Percentiles rank a stretch among this genome's conserved stretches.
These are phyloP conservation scores for Nakazawaea anatomiae DNA, from an alignment of 805 yeast species.

Conservation along the genomic window DNA sequence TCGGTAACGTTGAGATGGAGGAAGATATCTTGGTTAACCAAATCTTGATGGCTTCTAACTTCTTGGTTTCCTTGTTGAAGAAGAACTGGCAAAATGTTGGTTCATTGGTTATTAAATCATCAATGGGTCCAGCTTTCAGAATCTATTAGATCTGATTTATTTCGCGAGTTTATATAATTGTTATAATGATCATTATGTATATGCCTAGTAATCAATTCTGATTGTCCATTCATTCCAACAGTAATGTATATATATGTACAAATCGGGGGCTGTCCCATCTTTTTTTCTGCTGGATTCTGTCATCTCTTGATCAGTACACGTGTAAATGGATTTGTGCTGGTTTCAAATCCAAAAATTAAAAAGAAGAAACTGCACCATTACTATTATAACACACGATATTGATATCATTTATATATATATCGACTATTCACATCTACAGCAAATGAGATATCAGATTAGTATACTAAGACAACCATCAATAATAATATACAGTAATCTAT, in stretches of 20 bases:
- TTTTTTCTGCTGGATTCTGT: too few relatives aligned
- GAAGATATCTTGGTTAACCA: conserved; percentile 95
- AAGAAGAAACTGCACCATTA: too few relatives aligned
- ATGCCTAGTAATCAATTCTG: too few relatives aligned
- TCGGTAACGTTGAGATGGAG: conserved; percentile 99
- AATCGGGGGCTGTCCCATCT: too few relatives aligned
- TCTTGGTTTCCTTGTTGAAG: conserved; percentile 98
- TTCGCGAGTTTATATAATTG: background rate
- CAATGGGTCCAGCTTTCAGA: conserved; percentile 99
- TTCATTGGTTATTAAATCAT: conserved; percentile 95
- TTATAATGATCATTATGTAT: background rate
- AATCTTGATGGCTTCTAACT: conserved; percentile 98
- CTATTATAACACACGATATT: too few relatives aligned
- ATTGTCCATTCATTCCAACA: too few relatives aligned
- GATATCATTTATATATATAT: too few relatives aligned
- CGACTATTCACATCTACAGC: background rate
- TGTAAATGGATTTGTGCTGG: too few relatives aligned
- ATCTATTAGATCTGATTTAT: conserved; percentile 62
- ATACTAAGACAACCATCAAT: background rate
- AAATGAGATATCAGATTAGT: background rate
- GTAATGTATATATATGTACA: too few relatives aligned
- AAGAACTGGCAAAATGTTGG: conserved; percentile 99
- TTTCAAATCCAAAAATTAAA: too few relatives aligned
- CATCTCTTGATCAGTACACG: too few relatives aligned
- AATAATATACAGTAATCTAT: background rate